Evolutionary conservation across 2,329 filamentous ascomycete genomes (phyloP), one percentile per base, ranked within the genome.

Genomic region (Fusarium haematococcum): DNA sequence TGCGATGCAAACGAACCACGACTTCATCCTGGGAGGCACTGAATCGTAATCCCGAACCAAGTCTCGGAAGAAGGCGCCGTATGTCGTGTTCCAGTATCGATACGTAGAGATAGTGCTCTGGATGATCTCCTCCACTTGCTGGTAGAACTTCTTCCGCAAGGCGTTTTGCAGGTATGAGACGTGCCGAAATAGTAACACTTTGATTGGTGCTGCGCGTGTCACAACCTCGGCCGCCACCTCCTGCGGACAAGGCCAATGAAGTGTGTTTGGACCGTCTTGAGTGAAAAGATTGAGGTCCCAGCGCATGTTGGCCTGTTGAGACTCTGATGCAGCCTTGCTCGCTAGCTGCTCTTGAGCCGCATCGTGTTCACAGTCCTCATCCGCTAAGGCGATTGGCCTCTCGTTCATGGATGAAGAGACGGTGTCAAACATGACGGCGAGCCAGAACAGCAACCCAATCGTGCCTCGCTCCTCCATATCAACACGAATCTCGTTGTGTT

Each of bases 351-450:
- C 52, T 11, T 63, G 58, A 0, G 69, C 70, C 13, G 63, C 78
- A 2, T 82, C 80, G 37, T 80, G 79, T 25, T 83, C 81, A 41
- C 82, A 83, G 16, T 84, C 82, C 18, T 84, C 82, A 27, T 84
- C 83, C 0, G 79, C 76, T 0, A 85, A 76, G 0, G 81, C 80
- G 1, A 84, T 77, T 0, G 79, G 77, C 20, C 79, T 50, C 48
- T 80, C 72, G 41, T 87, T 83, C 83, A 91, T 88, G 1, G 88
- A 87, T 0, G 89, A 85, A 0, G 87, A 88, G 14, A 90, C 79
- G 0, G 88, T 90, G 74, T 91, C 89, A 48, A 89, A 88, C 88
- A 90, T 91, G 52, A 90, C 82, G 0, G 86, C 87, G 4, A 91
- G 78, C 89, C 89, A 91, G 74, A 88, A 90, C 1, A 91, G 73